These are phyloP conservation scores for Tilletia caries DNA, from an alignment of 1,284 basidiomycete genomes.

Conservation along the genomic window DNA sequence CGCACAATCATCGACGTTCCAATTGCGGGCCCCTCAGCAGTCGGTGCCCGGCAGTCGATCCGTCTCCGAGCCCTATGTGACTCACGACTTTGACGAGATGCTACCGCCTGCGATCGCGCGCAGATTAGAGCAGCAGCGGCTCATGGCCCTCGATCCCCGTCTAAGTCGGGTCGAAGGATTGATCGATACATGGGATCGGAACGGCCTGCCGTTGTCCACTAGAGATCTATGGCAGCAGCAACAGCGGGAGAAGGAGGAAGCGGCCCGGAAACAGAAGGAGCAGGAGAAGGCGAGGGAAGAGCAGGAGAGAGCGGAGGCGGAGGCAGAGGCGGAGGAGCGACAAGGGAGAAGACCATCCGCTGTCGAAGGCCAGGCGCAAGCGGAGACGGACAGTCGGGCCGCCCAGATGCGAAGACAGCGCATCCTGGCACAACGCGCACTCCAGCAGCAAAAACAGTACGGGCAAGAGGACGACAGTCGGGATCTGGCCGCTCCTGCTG, in stretches of 20 bases:
- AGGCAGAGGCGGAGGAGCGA: conserved; percentile 8
- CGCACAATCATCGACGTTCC: too few relatives aligned
- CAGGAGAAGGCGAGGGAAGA: conserved; percentile 12
- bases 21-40: too few relatives aligned
- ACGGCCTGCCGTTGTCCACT: conserved; percentile 35
- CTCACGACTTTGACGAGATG: conserved; percentile 40
- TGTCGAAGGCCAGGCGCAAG: background rate
- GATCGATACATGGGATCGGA: conserved; percentile 44
- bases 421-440: background rate
- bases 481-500: too few relatives aligned
- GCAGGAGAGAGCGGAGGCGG: conserved; percentile 5
- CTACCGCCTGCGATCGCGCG: conserved; percentile 38
- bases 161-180: conserved; percentile 33
- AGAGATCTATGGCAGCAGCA: conserved; percentile 20
- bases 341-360: background rate
- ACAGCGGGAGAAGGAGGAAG: conserved; percentile 9
- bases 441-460: background rate
- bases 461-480: background rate
- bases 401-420: background rate
- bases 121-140: conserved; percentile 36
- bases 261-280: conserved; percentile 13
- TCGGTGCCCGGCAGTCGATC: conserved; percentile 11
- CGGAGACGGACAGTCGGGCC: background rate
- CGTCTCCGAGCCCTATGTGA: conserved; percentile 14
- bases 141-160: conserved; percentile 23